Base-by-base conservation (phyloP, 163 green algal species). In the Chlorella variabilis region DNA sequence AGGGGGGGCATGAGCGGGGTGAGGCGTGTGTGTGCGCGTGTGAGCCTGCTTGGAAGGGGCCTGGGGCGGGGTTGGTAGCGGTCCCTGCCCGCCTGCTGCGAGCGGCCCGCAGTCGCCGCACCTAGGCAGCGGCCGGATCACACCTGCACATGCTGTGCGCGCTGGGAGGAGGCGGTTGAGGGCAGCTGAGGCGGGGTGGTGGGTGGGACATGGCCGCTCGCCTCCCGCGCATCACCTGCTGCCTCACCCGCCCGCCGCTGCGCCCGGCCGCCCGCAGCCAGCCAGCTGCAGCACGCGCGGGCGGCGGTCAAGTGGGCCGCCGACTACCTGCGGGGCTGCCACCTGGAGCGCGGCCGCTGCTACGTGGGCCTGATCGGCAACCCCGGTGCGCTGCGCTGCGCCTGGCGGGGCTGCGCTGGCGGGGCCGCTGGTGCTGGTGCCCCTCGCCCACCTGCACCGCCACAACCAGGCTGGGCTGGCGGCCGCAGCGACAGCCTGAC, bases 281-380 rank as follows among this genome's bases (percentile, higher is more conserved):
- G 77, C 3, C 83, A 89, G 85, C 78, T 79, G 25, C 11, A 78
- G 31, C 38, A 84, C 27, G 87, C 78, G 20, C 41, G 66, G 15
- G 68, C 79, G 33, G 82, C 75, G 8, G 75, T 92, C 6, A 75
- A 71, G 33, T 90, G 87, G 79, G 79, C 79, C 0, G 79, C 80
- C 6, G 84, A 91, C 69, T 93, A 92, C 81, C 78, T 93, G 39
- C 33, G 77, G 4, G 83, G 86, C 45, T 90, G 81, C 70, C 71
- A 79, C 71, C 11, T 69, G 5, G 56, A 42, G 5, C 36, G 51
- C 23, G 58, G 59, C 59, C 9, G 42, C 25, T 34, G 36, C 2
- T 79, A 42, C 20, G 71, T 79, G 36, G 71, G 71, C 3, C 71
- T 79, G 20, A 79, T 79, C 3, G 71, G 71, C 27, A 54, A 68